Base-by-base conservation (phyloP, 2,329 filamentous ascomycete genomes). In the Neopestalotiopsis sp. region DNA sequence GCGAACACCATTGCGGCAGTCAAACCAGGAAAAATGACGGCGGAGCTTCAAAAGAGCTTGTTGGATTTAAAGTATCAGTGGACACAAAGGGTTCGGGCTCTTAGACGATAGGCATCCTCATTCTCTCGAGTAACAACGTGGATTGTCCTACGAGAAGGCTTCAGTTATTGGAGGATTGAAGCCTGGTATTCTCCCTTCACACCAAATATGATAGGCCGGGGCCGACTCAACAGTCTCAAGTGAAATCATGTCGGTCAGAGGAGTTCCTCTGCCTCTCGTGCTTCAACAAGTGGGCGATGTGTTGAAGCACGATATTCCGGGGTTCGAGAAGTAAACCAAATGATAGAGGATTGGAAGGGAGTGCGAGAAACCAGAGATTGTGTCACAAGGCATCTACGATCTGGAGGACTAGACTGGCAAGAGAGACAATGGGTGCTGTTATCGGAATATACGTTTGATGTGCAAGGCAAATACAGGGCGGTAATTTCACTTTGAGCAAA, bases 101-200 rank as follows among this genome's bases (percentile, higher is more conserved):
- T 24, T 3, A 0, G 2, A 24, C 24, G 24, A 24, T 3, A 24
- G 24, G 2, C 24, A 24, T 24, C 24, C 24, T 24, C 24, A 2
- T 24, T 24, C 24, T 24, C 2, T 24, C 24, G 24, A 24, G 2
- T 24, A 24, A 28, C 24, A 28, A 4, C 4, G 24, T 3, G 24
- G 3, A 1, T 28, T 28, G 2, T 2, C 2, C 24, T 28, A 28
- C 3, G 24, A 28, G 3, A 28, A 4, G 3, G 2, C 3, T 4
- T 28, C 24, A 28, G 3, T 28, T 28, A 28, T 28, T 0, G 1
- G 24, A 2, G 24, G 2, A 28, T 28, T 4, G 24, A 3, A 28
- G 3, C 24, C 3, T 28, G 3, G 1, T 4, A 0, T 28, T 3
- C 3, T 28, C 2, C 3, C 24, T 28, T 28, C 2, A 3, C 24